These are phyloP conservation scores for Ophiostoma piceae DNA, from an alignment of 2,329 filamentous ascomycete genomes.

Conservation along the genomic window DNA sequence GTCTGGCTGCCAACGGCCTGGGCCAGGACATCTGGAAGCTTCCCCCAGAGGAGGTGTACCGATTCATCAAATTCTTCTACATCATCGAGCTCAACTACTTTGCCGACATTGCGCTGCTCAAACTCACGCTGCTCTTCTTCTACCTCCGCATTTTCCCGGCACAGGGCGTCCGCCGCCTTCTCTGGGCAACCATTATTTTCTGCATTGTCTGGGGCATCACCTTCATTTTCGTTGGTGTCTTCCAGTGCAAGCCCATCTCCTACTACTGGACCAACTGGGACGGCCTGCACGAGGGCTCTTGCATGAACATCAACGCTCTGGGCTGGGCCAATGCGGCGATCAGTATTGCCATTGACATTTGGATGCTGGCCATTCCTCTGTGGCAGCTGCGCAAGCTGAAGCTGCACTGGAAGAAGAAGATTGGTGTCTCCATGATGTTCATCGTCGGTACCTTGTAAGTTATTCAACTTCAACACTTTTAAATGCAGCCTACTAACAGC, in stretches of 20 bases:
- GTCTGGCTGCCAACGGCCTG: constrained; percentile 39
- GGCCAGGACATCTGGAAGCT: constrained; percentile 50
- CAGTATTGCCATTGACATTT: constrained; percentile 48
- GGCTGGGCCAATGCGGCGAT: constrained; percentile 49
- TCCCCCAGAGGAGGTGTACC: constrained; percentile 38
- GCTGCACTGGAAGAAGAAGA: constrained; percentile 46
- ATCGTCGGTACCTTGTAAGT: constrained; percentile 38
- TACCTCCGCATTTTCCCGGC: constrained; percentile 51
- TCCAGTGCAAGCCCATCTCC: constrained; percentile 48
- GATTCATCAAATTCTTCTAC: constrained; percentile 43
- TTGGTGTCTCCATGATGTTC: constrained; percentile 44
- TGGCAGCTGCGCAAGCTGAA: constrained; percentile 39
- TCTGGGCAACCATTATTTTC: constrained; percentile 42
- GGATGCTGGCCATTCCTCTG: constrained; percentile 50
- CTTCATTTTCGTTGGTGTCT: constrained; percentile 42
- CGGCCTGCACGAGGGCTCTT: constrained; percentile 42
- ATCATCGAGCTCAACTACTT: constrained; percentile 43
- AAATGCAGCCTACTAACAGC: not conserved
- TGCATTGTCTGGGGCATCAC: constrained; percentile 38
- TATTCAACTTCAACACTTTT: constrained; percentile 25
- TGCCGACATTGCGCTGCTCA: constrained; percentile 42
- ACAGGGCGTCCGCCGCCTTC: constrained; percentile 35
- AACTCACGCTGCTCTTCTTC: constrained; percentile 50
- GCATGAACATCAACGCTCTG: constrained; percentile 46
- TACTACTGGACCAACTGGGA: constrained; percentile 53